Evolutionary conservation across 2,329 filamentous ascomycete genomes (phyloP).

Genomic region (Cytospora mali): DNA sequence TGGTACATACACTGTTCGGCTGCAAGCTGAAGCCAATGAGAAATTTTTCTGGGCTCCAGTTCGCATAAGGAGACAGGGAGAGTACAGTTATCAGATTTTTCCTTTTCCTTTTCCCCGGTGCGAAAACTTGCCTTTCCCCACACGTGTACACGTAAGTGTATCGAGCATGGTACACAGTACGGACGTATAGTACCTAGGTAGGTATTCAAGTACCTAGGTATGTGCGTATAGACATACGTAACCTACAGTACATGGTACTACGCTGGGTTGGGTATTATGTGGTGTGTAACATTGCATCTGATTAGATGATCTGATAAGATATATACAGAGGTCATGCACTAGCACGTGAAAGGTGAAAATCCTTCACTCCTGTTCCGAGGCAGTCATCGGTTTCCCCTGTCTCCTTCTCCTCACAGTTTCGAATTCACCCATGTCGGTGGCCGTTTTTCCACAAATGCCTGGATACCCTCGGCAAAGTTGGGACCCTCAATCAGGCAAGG

Average conservation of each 20-base stretch:
- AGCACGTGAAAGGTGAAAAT: background rate
- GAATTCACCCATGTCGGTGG: conserved; percentile 33
- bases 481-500: conserved; percentile 31
- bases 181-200: too few relatives aligned
- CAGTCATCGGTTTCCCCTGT: background rate
- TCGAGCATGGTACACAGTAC: too few relatives aligned
- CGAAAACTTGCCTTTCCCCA: background rate
- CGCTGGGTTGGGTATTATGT: background rate
- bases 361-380: background rate
- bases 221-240: too few relatives aligned
- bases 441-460: conserved; percentile 35
- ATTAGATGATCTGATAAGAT: conserved; percentile 3
- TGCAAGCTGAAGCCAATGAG: background rate
- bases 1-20: background rate
- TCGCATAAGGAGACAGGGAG: background rate
- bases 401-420: conserved; percentile 30
- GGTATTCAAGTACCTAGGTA: too few relatives aligned
- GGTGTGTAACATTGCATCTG: background rate
- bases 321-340: background rate
- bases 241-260: background rate
- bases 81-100: background rate
- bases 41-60: background rate
- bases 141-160: too few relatives aligned
- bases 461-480: conserved; percentile 36
- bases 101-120: background rate